phyloP scores from a whole-genome alignment of 2,329 filamentous ascomycete species.

The Herpomyces periplanetae region DNA sequence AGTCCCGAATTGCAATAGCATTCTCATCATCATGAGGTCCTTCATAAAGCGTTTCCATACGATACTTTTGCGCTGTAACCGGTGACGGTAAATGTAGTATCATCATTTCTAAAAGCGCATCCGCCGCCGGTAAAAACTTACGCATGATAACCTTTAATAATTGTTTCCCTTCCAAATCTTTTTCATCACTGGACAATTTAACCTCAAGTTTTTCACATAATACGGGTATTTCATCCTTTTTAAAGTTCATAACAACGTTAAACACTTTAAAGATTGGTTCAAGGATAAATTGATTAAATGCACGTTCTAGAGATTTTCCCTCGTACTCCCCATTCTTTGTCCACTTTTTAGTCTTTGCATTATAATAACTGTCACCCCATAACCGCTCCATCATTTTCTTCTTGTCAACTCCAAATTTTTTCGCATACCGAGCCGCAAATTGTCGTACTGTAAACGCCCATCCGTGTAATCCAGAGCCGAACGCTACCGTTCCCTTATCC shows the following conservation, averaged over 20 bases:
- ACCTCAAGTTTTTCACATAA: constrained; percentile 77
- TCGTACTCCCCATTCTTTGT: constrained; percentile 48
- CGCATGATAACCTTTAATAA: constrained; percentile 94
- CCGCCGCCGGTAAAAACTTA: constrained; percentile 90
- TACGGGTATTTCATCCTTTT: constrained; percentile 52
- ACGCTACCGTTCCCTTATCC: constrained; percentile 83
- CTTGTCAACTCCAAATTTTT: constrained; percentile 99
- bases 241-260: constrained; percentile 81
- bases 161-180: constrained; percentile 77
- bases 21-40: constrained; percentile 69
- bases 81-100: constrained; percentile 94
- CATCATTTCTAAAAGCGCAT: constrained; percentile 98
- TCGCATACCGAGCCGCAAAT: constrained; percentile 78
- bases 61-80: constrained; percentile 80
- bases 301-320: constrained; percentile 70
- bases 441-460: constrained; percentile 98
- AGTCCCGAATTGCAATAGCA: constrained; percentile 89
- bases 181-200: constrained; percentile 56
- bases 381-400: constrained; percentile 99
- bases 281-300: constrained; percentile 97
- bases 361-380: constrained; percentile 99
- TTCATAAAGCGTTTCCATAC: constrained; percentile 94
- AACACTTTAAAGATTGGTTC: constrained; percentile 99
- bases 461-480: constrained; percentile 97
- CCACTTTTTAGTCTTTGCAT: constrained; percentile 99